These are phyloP conservation scores for Penicillium daleae DNA, from an alignment of 495 filamentous ascomycete genomes.

Conservation along the genomic window DNA sequence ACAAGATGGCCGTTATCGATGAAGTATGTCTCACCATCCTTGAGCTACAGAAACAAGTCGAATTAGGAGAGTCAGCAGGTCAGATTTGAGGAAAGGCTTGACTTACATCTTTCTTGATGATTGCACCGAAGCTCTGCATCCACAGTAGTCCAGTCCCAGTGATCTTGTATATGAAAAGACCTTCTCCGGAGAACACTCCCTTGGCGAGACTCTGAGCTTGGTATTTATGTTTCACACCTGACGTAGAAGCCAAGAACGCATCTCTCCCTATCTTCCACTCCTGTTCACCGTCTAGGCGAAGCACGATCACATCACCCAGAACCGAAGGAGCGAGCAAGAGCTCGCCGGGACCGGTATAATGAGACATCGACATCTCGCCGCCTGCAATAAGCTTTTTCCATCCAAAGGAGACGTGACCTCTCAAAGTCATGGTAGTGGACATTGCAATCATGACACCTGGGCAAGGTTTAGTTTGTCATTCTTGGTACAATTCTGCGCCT, in stretches of 20 bases:
- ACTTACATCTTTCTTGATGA: slow-evolving; percentile 92
- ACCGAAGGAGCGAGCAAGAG: slow-evolving; percentile 78
- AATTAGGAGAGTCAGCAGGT: too few species aligned
- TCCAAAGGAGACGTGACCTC: slow-evolving; percentile 77
- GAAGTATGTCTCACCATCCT: slow-evolving; percentile 79
- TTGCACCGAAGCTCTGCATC: slow-evolving; percentile 91
- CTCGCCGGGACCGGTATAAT: slow-evolving; percentile 90
- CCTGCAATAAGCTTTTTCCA: slow-evolving; percentile 84
- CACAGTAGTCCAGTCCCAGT: slow-evolving; percentile 78
- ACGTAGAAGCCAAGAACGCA: slow-evolving; percentile 75
- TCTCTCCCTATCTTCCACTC: slow-evolving; percentile 82
- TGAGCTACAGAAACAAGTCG: slow-evolving; percentile 54
- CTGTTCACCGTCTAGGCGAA: slow-evolving; percentile 69
- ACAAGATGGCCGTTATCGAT: slow-evolving; percentile 96
- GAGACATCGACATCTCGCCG: slow-evolving; percentile 78
- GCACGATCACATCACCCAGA: slow-evolving; percentile 83
- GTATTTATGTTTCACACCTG: slow-evolving; percentile 79
- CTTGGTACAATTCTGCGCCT: neutral
- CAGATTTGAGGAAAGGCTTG: neutral
- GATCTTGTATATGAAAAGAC: slow-evolving; percentile 89
- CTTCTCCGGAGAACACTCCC: slow-evolving; percentile 91
- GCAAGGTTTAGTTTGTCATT: neutral
- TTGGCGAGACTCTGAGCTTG: slow-evolving; percentile 88
- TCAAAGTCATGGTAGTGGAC: slow-evolving; percentile 83
- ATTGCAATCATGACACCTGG: slow-evolving; percentile 90